Evolutionary conservation across 352 stramenopile species (phyloP).

Genomic region (Blastocystis sp.): DNA sequence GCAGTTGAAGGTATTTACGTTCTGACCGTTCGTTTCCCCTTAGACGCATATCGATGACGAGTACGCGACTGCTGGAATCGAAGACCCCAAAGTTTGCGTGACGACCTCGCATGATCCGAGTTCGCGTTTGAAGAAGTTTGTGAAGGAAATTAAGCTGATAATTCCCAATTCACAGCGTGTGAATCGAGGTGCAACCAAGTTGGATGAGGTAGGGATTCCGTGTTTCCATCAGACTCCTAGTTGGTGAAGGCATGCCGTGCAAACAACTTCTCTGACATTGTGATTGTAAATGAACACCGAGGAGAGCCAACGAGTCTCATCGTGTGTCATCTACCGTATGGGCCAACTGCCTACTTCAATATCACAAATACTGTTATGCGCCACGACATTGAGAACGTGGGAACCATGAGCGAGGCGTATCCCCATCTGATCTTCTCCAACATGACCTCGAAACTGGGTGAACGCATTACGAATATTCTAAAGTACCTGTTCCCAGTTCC

Average conservation of each 20-base stretch:
- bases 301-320: constrained; percentile 94
- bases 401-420: constrained; percentile 79
- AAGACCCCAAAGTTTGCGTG: constrained; percentile 91
- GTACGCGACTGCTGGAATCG: constrained; percentile 90
- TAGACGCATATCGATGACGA: constrained; percentile 92
- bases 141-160: constrained; percentile 95
- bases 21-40: neutral
- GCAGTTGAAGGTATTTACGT: constrained; percentile 62
- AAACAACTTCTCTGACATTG: constrained; percentile 92
- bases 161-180: constrained; percentile 92
- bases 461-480: constrained; percentile 88
- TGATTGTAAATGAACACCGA: constrained; percentile 93
- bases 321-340: constrained; percentile 93
- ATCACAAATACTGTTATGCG: constrained; percentile 87
- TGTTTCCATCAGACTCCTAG: constrained; percentile 64
- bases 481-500: constrained; percentile 96
- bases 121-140: constrained; percentile 94
- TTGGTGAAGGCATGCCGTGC: constrained; percentile 86
- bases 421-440: constrained; percentile 91
- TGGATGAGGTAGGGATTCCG: constrained; percentile 64
- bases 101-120: constrained; percentile 90
- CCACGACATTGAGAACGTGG: constrained; percentile 92
- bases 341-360: constrained; percentile 94
- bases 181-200: constrained; percentile 89
- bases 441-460: constrained; percentile 83